phyloP scores from a whole-genome alignment of 164 flowering plant genomes.

The Echeveria elegans region DNA sequence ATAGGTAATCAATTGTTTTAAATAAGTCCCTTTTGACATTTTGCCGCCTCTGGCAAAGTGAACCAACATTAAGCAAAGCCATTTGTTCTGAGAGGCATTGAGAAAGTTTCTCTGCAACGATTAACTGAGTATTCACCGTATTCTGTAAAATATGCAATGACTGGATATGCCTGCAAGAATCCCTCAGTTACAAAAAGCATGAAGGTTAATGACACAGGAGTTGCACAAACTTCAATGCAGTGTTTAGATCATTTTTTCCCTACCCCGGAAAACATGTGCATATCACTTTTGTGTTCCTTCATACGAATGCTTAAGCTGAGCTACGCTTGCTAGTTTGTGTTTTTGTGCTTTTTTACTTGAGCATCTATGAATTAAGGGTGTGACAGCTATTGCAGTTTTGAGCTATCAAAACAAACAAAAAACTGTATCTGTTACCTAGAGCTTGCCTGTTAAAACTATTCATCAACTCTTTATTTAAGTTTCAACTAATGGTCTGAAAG shows the following conservation, averaged over 20 bases:
- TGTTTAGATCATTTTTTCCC: neutral
- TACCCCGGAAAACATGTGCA: neutral
- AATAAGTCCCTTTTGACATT: constrained; percentile 63
- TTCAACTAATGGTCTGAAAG: too few species aligned
- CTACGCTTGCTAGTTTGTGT: too few species aligned
- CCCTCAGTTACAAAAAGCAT: neutral
- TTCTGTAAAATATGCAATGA: constrained; percentile 65
- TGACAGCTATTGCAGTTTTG: too few species aligned
- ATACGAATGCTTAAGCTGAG: too few species aligned
- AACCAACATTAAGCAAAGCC: constrained; percentile 51
- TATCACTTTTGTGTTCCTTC: too few species aligned
- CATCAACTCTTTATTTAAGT: too few species aligned
- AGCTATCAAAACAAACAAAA: too few species aligned
- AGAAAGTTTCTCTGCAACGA: constrained; percentile 77
- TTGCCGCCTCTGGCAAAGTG: constrained; percentile 35
- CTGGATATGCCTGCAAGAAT: constrained; percentile 46
- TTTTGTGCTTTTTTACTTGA: too few species aligned
- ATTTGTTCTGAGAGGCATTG: constrained; percentile 84
- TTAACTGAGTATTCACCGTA: constrained; percentile 69
- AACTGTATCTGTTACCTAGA: too few species aligned
- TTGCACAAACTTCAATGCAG: neutral
- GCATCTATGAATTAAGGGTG: too few species aligned
- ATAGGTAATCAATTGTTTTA: constrained; percentile 68
- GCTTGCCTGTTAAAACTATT: too few species aligned
- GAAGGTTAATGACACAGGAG: neutral